A percentile compares a stretch with the other conserved stretches of the same genome.
Evolutionary conservation across 2,329 filamentous ascomycete genomes (phyloP).

Genomic region (Microsporum canis): DNA sequence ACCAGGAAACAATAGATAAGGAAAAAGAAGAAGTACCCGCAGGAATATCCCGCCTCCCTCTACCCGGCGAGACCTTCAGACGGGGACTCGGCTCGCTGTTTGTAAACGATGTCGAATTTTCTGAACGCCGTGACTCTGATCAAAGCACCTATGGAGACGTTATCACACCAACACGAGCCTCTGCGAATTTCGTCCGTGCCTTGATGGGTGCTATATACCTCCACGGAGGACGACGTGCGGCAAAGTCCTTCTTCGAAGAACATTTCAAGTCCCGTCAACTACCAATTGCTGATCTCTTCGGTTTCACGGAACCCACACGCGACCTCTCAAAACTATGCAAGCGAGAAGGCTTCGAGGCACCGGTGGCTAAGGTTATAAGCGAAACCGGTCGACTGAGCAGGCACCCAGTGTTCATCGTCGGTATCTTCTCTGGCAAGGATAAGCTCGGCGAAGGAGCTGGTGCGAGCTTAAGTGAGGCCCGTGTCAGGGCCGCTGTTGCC

Average conservation of each 20-base stretch:
- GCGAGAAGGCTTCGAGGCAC: slow-evolving; percentile 77
- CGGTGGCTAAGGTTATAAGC: slow-evolving; percentile 73
- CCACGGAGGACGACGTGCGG: slow-evolving; percentile 66
- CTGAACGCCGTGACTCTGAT: slow-evolving; percentile 44
- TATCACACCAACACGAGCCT: slow-evolving; percentile 47
- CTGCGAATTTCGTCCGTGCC: slow-evolving; percentile 68
- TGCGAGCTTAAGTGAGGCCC: slow-evolving; percentile 63
- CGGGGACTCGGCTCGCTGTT: slow-evolving; percentile 65
- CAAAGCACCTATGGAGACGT: slow-evolving; percentile 20
- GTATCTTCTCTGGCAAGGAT: slow-evolving; percentile 82
- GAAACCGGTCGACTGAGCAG: slow-evolving; percentile 80
- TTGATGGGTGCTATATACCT: slow-evolving; percentile 76
- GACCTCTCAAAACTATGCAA: slow-evolving; percentile 76
- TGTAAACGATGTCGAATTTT: slow-evolving; percentile 75
- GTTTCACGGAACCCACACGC: slow-evolving; percentile 70
- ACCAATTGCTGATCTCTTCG: slow-evolving; percentile 65
- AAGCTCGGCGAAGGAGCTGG: slow-evolving; percentile 87
- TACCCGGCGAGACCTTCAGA: slow-evolving; percentile 36
- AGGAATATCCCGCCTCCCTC: slow-evolving; percentile 44
- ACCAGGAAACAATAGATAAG: slow-evolving; percentile 29
- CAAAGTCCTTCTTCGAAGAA: slow-evolving; percentile 68
- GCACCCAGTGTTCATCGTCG: slow-evolving; percentile 85
- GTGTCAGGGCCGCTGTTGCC: slow-evolving; percentile 67
- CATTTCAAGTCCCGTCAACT: slow-evolving; percentile 75
- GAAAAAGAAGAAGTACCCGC: slow-evolving; percentile 25